These are phyloP conservation scores for Endocarpon pusillum DNA, from an alignment of 495 filamentous ascomycete species.

Conservation along the genomic window DNA sequence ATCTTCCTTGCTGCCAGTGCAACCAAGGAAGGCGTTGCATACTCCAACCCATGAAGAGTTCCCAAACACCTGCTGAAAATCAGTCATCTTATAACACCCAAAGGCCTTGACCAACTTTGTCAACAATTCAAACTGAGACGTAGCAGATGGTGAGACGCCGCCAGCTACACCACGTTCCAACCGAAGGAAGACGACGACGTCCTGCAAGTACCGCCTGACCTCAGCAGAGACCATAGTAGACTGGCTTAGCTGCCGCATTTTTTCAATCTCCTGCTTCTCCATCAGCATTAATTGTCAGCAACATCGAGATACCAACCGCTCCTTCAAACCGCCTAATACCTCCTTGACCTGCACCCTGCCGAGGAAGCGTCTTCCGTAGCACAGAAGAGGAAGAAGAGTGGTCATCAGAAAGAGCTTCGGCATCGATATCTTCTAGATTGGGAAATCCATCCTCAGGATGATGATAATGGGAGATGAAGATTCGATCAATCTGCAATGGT, in stretches of 20 bases:
- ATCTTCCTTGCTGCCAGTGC: slow-evolving; percentile 74
- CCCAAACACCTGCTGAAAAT: too few species aligned
- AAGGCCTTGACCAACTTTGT: slow-evolving; percentile 39
- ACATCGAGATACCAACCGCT: too few species aligned
- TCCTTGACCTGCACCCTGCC: too few species aligned
- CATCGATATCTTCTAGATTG: slow-evolving; percentile 47
- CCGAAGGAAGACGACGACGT: slow-evolving; percentile 70
- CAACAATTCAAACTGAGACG: slow-evolving; percentile 54
- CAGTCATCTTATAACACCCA: too few species aligned
- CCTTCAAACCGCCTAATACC: too few species aligned
- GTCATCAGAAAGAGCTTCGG: slow-evolving; percentile 28
- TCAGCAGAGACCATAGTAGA: slow-evolving; percentile 39
- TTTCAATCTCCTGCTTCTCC: slow-evolving; percentile 26
- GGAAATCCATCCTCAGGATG: slow-evolving; percentile 51
- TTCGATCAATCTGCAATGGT: slow-evolving; percentile 48
- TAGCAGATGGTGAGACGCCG: slow-evolving; percentile 60
- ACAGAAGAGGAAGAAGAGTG: slow-evolving; percentile 29
- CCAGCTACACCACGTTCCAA: slow-evolving; percentile 69
- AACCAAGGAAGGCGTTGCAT: slow-evolving; percentile 70
- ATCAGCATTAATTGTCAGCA: too few species aligned
- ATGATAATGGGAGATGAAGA: slow-evolving; percentile 83
- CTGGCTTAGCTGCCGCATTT: slow-evolving; percentile 20
- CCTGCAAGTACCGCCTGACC: slow-evolving; percentile 62
- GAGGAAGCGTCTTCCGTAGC: slow-evolving; percentile 21
- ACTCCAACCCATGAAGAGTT: slow-evolving; percentile 63